These are phyloP conservation scores for Cornus controversa DNA, from an alignment of 148 eudicot genomes.

Conservation along the genomic window DNA sequence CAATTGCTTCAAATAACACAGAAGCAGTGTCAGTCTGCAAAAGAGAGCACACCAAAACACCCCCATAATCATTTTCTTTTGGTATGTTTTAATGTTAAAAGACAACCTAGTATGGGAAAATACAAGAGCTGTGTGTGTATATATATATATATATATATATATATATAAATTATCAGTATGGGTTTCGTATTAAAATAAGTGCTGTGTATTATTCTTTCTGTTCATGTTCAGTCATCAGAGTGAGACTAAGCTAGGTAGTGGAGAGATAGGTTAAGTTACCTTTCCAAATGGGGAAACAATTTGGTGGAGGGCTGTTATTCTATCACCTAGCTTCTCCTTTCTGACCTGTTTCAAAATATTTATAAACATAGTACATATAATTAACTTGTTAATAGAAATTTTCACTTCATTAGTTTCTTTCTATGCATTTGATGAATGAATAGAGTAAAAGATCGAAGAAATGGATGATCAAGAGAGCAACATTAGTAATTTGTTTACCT, in stretches of 20 bases:
- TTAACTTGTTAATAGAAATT: background rate
- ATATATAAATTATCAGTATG: too few relatives aligned
- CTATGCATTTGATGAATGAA: too few relatives aligned
- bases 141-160: background rate
- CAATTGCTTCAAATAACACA: conserved; percentile 82
- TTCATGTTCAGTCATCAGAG: conserved; percentile 16
- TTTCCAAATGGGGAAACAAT: conserved; percentile 66
- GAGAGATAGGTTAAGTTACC: conserved; percentile 9
- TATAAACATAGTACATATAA: background rate
- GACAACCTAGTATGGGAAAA: conserved; percentile 16
- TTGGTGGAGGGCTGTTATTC: conserved; percentile 72
- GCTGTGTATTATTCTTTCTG: background rate
- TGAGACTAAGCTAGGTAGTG: background rate
- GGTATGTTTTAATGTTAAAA: background rate
- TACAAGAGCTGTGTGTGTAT: background rate
- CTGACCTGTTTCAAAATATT: conserved; percentile 44
- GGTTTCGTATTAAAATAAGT: background rate
- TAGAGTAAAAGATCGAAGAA: background rate
- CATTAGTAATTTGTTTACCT: conserved; percentile 41
- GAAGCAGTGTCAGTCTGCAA: conserved; percentile 98
- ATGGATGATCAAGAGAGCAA: background rate
- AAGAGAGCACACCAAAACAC: conserved; percentile 18
- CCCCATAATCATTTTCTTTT: conserved; percentile 2
- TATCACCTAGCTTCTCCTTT: conserved; percentile 70
- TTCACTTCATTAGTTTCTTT: background rate